Percentiles rank a stretch among this genome's conserved stretches.
These are phyloP conservation scores for Paraphoma chrysanthemicola DNA, from an alignment of 2,329 filamentous ascomycete genomes.

Conservation along the genomic window DNA sequence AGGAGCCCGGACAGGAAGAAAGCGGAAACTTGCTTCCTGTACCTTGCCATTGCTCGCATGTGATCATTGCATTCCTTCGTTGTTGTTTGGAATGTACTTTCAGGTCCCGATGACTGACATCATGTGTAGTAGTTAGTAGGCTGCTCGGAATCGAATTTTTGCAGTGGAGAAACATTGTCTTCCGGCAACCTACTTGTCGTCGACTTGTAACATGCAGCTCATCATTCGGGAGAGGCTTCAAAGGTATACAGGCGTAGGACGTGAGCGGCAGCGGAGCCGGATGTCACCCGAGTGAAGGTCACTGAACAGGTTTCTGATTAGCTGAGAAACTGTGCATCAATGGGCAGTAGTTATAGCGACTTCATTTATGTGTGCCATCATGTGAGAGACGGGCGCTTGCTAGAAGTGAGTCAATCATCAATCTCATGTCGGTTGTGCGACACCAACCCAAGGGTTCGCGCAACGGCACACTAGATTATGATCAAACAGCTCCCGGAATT, in stretches of 20 bases:
- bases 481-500: no score
- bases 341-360: neutral
- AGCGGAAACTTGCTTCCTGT: neutral
- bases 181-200: no score
- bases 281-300: neutral
- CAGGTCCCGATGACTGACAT: neutral
- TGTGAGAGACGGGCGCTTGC: neutral
- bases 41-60: neutral
- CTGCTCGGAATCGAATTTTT: neutral
- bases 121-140: neutral
- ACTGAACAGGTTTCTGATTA: neutral
- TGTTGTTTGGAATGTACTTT: slow-evolving; percentile 1
- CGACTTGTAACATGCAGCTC: no score
- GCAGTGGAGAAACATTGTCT: no score
- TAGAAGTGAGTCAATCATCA: neutral
- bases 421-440: neutral
- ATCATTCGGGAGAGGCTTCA: no score
- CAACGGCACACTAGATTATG: neutral
- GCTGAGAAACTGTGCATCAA: neutral
- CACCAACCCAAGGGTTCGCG: slow-evolving; percentile 1
- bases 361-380: neutral
- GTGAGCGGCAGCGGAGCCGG: no score
- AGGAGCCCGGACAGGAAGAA: neutral
- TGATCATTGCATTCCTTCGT: slow-evolving; percentile 1
- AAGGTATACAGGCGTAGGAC: no score